Percentiles rank a stretch among this genome's conserved stretches.
Conservation (phyloP, 345 rosid genomes). For the Populus tremula region DNA sequence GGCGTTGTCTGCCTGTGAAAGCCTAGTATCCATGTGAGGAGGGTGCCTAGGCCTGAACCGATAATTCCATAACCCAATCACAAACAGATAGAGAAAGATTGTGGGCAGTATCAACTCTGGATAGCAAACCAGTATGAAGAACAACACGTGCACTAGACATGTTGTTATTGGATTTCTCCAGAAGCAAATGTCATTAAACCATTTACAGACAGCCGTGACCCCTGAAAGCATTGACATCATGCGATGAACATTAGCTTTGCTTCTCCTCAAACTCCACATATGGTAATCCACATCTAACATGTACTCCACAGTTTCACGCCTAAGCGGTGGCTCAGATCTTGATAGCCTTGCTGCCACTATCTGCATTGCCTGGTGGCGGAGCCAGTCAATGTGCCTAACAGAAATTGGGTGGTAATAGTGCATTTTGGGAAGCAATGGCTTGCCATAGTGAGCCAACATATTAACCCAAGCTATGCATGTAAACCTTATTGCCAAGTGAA, state of each 20-base stretch:
- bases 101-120: constrained; percentile 33
- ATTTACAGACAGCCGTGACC: constrained; percentile 23
- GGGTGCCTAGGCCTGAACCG: constrained; percentile 33
- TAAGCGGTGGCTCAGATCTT: constrained; percentile 31
- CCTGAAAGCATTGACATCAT: constrained; percentile 25
- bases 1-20: constrained; percentile 21
- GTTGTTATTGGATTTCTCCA: constrained; percentile 38
- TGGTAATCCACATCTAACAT: constrained; percentile 30
- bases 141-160: constrained; percentile 25
- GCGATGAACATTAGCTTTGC: constrained; percentile 32
- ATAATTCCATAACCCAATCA: constrained; percentile 34
- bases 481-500: constrained; percentile 31
- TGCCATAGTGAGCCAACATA: constrained; percentile 28
- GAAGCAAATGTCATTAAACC: constrained; percentile 29
- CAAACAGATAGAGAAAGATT: constrained; percentile 29
- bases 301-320: constrained; percentile 32
- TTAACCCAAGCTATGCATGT: constrained; percentile 35
- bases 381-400: constrained; percentile 21
- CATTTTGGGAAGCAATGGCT: constrained; percentile 35
- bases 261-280: constrained; percentile 34
- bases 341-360: constrained; percentile 27
- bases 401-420: constrained; percentile 34
- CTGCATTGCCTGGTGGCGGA: constrained; percentile 34
- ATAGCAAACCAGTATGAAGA: constrained; percentile 34
- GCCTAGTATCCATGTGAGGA: constrained; percentile 28